Conservation (phyloP, 2,329 filamentous ascomycete genomes). For the Aspergillus ustus region DNA sequence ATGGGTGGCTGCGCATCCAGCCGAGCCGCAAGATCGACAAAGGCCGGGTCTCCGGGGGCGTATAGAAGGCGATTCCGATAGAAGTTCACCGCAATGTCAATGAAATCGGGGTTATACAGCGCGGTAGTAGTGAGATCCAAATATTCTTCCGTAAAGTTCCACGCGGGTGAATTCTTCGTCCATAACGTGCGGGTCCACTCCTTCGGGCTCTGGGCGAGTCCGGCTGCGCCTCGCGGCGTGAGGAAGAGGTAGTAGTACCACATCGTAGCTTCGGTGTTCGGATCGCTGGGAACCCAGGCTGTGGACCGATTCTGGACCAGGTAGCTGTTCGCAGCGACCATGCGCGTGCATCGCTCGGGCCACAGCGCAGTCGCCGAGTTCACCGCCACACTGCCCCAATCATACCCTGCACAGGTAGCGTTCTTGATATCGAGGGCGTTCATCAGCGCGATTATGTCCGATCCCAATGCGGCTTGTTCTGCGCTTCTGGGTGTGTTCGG, state of each 20-base stretch:
- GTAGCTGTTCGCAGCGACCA: conserved; percentile 10
- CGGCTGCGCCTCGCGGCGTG: not conserved
- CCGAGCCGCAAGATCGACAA: not conserved
- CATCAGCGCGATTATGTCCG: conserved; percentile 7
- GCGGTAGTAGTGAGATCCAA: not conserved
- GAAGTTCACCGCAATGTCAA: conserved; percentile 2
- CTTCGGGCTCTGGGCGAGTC: not conserved
- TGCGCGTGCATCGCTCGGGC: conserved; percentile 8
- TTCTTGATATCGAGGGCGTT: not conserved
- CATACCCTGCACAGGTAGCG: conserved; percentile 7
- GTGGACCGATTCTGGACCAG: conserved; percentile 9
- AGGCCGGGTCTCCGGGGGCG: conserved; percentile 1
- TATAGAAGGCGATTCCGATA: conserved; percentile 4
- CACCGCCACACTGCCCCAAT: conserved; percentile 3
- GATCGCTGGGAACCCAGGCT: not conserved
- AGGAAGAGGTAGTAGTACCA: conserved; percentile 12
- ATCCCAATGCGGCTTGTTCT: conserved; percentile 4
- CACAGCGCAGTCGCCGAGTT: not conserved
- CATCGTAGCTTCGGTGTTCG: not conserved
- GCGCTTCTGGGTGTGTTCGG: not conserved
- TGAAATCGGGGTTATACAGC: conserved; percentile 6
- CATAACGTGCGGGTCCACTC: conserved; percentile 1
- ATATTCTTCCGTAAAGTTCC: conserved; percentile 9
- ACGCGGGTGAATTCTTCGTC: conserved; percentile 1
- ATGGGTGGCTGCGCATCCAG: conserved; percentile 5